Evolutionary conservation across 352 stramenopile species (phyloP).

Genomic region (Thalassiosira mediterranea): DNA sequence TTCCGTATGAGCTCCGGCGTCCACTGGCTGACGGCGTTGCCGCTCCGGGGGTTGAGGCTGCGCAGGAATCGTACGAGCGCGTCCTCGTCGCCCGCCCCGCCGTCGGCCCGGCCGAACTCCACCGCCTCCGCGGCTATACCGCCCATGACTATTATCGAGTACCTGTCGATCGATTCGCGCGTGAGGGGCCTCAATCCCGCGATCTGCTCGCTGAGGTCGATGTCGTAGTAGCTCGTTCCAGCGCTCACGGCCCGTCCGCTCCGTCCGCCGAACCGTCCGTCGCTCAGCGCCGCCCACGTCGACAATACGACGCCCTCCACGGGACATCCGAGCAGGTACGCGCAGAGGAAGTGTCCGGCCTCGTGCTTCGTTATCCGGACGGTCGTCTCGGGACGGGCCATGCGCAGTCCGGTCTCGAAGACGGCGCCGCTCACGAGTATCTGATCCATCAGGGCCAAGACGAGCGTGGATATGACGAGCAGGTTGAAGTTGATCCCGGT

Average conservation of each 20-base stretch:
- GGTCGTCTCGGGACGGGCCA: constrained; percentile 63
- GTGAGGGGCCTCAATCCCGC: constrained; percentile 67
- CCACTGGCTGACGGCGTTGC: constrained; percentile 52
- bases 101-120: constrained; percentile 80
- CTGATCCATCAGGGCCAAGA: constrained; percentile 58
- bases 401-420: constrained; percentile 67
- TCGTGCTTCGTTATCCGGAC: constrained; percentile 80
- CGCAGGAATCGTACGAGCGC: constrained; percentile 76
- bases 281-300: constrained; percentile 74
- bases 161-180: constrained; percentile 81
- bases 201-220: constrained; percentile 76
- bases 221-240: constrained; percentile 85
- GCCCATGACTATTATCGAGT: constrained; percentile 87
- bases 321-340: constrained; percentile 85
- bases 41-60: constrained; percentile 51
- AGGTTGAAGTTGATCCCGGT: constrained; percentile 69
- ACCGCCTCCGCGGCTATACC: constrained; percentile 87
- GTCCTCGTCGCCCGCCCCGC: constrained; percentile 82
- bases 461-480: constrained; percentile 61
- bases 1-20: constrained; percentile 74
- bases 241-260: constrained; percentile 55
- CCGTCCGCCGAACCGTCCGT: constrained; percentile 65
- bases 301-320: constrained; percentile 85
- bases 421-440: constrained; percentile 76
- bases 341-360: constrained; percentile 85